These are phyloP conservation scores for Hansenula lynferdii DNA, from an alignment of 1,139 yeast genomes.

Conservation along the genomic window DNA sequence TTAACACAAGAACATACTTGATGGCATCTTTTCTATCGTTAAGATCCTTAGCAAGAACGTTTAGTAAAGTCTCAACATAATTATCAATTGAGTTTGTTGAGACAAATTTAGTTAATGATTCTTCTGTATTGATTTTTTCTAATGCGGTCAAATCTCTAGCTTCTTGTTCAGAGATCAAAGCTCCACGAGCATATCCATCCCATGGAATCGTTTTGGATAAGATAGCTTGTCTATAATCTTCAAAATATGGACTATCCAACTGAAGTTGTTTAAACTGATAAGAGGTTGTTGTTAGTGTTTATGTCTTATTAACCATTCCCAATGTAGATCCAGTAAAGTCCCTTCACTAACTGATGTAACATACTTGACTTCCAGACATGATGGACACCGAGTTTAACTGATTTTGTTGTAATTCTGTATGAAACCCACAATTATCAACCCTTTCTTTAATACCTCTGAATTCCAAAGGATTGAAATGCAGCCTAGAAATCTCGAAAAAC, in stretches of 20 bases:
- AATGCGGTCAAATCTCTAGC: conserved; percentile 61
- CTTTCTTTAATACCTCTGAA: too few species aligned
- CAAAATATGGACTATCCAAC: conserved; percentile 59
- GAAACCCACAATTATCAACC: too few species aligned
- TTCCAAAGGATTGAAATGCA: too few species aligned
- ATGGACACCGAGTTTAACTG: too few species aligned
- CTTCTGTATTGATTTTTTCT: conserved; percentile 35
- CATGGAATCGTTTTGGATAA: conserved; percentile 86
- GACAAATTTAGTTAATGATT: conserved; percentile 20
- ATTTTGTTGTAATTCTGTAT: too few species aligned
- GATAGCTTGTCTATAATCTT: conserved; percentile 69
- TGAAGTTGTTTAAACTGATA: conserved; percentile 5
- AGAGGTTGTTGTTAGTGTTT: background rate
- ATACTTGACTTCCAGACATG: too few species aligned
- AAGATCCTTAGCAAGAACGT: conserved; percentile 12
- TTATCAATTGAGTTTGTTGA: background rate
- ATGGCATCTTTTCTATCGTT: conserved; percentile 47
- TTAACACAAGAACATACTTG: conserved; percentile 65
- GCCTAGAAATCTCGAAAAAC: too few species aligned
- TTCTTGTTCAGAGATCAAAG: conserved; percentile 59
- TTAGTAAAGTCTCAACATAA: conserved; percentile 11
- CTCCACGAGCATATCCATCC: conserved; percentile 85
- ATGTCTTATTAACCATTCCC: too few species aligned
- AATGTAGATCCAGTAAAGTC: too few species aligned
- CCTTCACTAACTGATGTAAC: too few species aligned